phyloP scores from a whole-genome alignment of 2,329 filamentous ascomycete genomes.

The Paramyrothecium roridum region DNA sequence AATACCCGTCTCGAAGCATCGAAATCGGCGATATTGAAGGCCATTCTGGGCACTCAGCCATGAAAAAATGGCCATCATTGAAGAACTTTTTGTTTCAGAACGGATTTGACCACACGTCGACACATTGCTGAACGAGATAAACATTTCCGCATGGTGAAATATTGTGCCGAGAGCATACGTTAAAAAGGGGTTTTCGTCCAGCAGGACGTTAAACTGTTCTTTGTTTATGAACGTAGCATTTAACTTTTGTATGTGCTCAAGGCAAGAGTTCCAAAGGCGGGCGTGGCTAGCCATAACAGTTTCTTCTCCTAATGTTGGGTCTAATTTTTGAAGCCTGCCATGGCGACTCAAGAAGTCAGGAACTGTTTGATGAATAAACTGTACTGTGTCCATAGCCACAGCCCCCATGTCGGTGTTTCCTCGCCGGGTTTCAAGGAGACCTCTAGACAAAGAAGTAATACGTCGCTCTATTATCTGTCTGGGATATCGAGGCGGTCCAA shows the following conservation, averaged over 20 bases:
- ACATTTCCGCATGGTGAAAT: background rate
- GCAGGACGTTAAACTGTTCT: background rate
- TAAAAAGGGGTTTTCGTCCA: background rate
- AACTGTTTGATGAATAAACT: constrained; percentile 54
- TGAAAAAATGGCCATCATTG: background rate
- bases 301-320: background rate
- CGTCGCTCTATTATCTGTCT: constrained; percentile 18
- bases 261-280: background rate
- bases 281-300: background rate
- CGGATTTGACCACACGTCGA: background rate
- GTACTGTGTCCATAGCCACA: constrained; percentile 26
- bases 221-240: background rate
- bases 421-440: constrained; percentile 36
- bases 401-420: constrained; percentile 22
- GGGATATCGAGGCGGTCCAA: constrained; percentile 13
- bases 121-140: background rate
- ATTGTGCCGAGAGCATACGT: background rate
- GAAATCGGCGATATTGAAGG: no score
- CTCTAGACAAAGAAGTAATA: constrained; percentile 44
- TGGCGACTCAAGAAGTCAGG: constrained; percentile 41
- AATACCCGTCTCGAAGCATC: no score
- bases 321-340: constrained; percentile 20
- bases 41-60: background rate
- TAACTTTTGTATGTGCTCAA: background rate
- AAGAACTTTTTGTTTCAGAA: background rate